These are phyloP conservation scores for Lactarius tabidus DNA, from an alignment of 768 basidiomycete genomes.

Conservation along the genomic window DNA sequence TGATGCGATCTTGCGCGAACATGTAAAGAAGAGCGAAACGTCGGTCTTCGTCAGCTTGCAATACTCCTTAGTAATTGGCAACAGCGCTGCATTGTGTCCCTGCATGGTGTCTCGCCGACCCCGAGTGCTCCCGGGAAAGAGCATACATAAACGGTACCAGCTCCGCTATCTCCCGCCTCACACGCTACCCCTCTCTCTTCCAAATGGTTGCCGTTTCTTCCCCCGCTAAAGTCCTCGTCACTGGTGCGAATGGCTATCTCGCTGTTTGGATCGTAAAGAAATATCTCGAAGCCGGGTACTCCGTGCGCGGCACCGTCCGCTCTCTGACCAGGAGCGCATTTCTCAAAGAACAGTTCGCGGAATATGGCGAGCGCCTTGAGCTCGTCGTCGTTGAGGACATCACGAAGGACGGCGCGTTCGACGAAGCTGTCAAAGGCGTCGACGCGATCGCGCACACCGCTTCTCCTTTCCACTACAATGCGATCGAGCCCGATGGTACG, in stretches of 20 bases:
- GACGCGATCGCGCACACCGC: slow-evolving; percentile 69
- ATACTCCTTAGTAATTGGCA: not conserved
- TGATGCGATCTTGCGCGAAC: too few species aligned
- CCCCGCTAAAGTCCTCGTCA: slow-evolving; percentile 45
- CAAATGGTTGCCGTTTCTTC: slow-evolving; percentile 36
- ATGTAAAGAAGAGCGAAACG: too few species aligned
- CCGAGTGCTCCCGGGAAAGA: not conserved
- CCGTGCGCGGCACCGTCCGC: slow-evolving; percentile 65
- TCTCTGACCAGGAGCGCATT: slow-evolving; percentile 55
- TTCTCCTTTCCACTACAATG: slow-evolving; percentile 52
- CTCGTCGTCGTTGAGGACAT: slow-evolving; percentile 70
- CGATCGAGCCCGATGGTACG: slow-evolving; percentile 38
- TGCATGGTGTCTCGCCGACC: not conserved
- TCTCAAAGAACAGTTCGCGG: slow-evolving; percentile 50
- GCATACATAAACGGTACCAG: not conserved
- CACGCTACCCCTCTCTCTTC: not conserved
- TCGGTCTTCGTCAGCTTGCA: too few species aligned
- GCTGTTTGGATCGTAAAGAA: slow-evolving; percentile 53
- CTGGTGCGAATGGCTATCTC: slow-evolving; percentile 59
- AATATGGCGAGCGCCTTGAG: slow-evolving; percentile 56
- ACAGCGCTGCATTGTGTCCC: too few species aligned
- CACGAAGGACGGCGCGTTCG: slow-evolving; percentile 57
- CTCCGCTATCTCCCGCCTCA: not conserved
- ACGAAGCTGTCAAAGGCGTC: slow-evolving; percentile 72
- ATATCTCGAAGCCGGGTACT: slow-evolving; percentile 58